phyloP scores from a whole-genome alignment of 2,329 filamentous ascomycete species.

The Fonsecaea pugnacius region DNA sequence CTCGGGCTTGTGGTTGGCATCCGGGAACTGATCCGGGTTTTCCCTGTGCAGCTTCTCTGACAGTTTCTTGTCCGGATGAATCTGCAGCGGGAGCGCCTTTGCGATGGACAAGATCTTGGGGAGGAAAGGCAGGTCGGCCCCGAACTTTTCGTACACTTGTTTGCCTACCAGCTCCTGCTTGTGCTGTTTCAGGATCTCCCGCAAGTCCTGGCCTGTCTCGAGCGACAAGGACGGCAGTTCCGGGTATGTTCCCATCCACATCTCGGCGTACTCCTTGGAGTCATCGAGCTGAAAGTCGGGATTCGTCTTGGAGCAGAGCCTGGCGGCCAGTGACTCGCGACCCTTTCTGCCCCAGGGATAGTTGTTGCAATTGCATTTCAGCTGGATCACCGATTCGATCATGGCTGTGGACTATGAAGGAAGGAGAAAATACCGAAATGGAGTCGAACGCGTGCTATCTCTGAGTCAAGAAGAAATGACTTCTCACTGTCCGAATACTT shows the following conservation, averaged over 20 bases:
- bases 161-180: conserved; percentile 67
- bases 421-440: not conserved
- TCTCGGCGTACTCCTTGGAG: conserved; percentile 66
- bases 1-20: conserved; percentile 79
- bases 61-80: conserved; percentile 73
- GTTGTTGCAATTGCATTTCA: conserved; percentile 48
- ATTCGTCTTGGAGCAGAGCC: conserved; percentile 67
- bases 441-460: not conserved
- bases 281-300: conserved; percentile 68
- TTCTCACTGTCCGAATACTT: not conserved
- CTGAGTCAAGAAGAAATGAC: not conserved
- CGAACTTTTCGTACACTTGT: conserved; percentile 64
- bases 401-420: conserved; percentile 14
- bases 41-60: conserved; percentile 66
- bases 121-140: conserved; percentile 70
- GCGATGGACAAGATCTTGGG: conserved; percentile 77
- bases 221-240: conserved; percentile 69
- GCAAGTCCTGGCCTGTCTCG: conserved; percentile 65
- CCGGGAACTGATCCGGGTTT: conserved; percentile 69
- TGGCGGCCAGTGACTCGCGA: conserved; percentile 66
- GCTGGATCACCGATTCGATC: conserved; percentile 38
- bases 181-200: conserved; percentile 66
- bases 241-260: conserved; percentile 80
- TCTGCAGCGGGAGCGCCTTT: conserved; percentile 74
- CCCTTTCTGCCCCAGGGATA: conserved; percentile 75